Evolutionary conservation across 768 basidiomycete species (phyloP), one percentile per base, ranked within the genome.

Genomic region (Cyathus striatus): DNA sequence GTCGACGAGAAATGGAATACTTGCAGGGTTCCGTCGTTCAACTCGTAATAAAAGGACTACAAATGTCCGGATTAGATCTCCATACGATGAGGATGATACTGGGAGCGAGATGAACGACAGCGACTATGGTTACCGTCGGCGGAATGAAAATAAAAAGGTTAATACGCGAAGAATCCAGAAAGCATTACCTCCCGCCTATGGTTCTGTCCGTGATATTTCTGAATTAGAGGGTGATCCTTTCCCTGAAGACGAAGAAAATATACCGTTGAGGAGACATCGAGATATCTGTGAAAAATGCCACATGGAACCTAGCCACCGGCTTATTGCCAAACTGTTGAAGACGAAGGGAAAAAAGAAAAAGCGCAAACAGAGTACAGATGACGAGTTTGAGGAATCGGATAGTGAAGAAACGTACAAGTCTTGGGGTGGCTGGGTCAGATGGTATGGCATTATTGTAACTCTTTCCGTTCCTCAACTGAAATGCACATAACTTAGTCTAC

Each of bases 401-500:
- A 72, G 78, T 23, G 81, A 83, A 33, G 75, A 78, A 26, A 66
- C 63, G 38, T 62, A 79, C 7, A 62, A 48, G 10, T 56, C 59
- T 5, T 63, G 84, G 36, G 90, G 90, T 10, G 90, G 90, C 21
- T 93, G 90, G 90, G 79, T 91, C 49, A 74, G 79, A 63, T 93
- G 90, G 88, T 88, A 57, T 43, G 75, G 63, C 34, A 23, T 18
- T 12, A 42, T 14, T 38, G 16, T 17, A 23, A 14, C 26, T 4
- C 33, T 23, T 34, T 16, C 34, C 36, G 30, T 14, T 26, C 46
- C 32, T 38, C 58, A 6, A 59, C 25, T 27, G 24, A 6, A 50
- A 39, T 55, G 38, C 46, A 75, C 17, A 36, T 13, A 12, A 9
- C 40, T 49, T 44, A 90, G 88, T 56, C 69, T 89, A 32, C 84